Conservation (phyloP, 257 asterid genomes). For the Leptodermis oblonga region DNA sequence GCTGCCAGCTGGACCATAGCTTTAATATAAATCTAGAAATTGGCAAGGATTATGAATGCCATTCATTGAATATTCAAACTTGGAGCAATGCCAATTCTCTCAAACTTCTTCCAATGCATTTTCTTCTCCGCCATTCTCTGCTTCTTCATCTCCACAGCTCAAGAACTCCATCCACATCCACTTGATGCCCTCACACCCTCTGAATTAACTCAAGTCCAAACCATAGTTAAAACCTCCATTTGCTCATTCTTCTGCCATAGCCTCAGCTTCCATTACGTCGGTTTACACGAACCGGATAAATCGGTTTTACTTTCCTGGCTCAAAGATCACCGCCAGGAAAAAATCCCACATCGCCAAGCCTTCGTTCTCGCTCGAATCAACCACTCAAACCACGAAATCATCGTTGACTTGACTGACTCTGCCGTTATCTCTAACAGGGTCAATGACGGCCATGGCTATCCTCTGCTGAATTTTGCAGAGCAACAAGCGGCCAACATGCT, state of each 20-base stretch:
- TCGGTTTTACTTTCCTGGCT: slow-evolving; percentile 30
- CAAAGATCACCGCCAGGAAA: background rate
- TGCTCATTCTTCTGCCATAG: slow-evolving; percentile 19
- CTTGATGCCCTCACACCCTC: slow-evolving; percentile 48
- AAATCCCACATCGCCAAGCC: slow-evolving; percentile 38
- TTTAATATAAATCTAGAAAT: too few relatives aligned
- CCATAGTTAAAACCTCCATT: slow-evolving; percentile 22
- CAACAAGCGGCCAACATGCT: slow-evolving; percentile 34
- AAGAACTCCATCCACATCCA: slow-evolving; percentile 34
- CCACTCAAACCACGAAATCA: slow-evolving; percentile 35
- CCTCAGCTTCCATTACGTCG: slow-evolving; percentile 58
- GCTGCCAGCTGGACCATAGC: background rate
- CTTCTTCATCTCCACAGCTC: slow-evolving; percentile 15
- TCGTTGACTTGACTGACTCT: slow-evolving; percentile 33
- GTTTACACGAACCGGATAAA: slow-evolving; percentile 60
- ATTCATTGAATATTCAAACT: too few relatives aligned
- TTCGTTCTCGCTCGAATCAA: slow-evolving; percentile 34
- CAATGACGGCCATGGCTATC: slow-evolving; percentile 56
- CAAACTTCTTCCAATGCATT: slow-evolving; percentile 13
- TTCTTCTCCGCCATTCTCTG: slow-evolving; percentile 18
- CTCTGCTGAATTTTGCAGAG: slow-evolving; percentile 36
- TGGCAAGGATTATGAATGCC: background rate
- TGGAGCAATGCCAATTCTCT: background rate
- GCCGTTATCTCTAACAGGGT: slow-evolving; percentile 25
- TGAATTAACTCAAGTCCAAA: slow-evolving; percentile 43